Percentiles rank a stretch among this genome's conserved stretches.
These are phyloP conservation scores for Aspergillus brasiliensis DNA, from an alignment of 2,329 filamentous ascomycete species.

Conservation along the genomic window DNA sequence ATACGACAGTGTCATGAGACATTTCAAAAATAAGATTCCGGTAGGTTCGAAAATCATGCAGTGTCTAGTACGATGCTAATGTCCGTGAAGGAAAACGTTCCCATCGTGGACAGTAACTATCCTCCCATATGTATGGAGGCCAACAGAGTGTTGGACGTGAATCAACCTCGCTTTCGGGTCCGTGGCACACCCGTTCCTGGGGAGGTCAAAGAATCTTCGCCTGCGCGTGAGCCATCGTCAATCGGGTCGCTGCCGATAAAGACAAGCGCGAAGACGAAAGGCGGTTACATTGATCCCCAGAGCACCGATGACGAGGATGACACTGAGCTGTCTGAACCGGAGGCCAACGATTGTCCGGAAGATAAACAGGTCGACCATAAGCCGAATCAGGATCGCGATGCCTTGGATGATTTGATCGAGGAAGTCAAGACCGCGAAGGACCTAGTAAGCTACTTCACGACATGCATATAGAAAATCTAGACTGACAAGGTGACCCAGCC, in stretches of 20 bases:
- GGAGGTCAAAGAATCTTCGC: slow-evolving; percentile 14
- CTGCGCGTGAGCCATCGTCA: slow-evolving; percentile 8
- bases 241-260: slow-evolving; percentile 34
- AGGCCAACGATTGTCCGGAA: background rate
- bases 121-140: slow-evolving; percentile 68
- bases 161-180: slow-evolving; percentile 54
- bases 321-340: background rate
- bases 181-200: slow-evolving; percentile 22
- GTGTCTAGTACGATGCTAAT: slow-evolving; percentile 16
- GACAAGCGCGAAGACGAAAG: slow-evolving; percentile 19
- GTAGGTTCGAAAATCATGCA: slow-evolving; percentile 37
- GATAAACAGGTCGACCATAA: background rate
- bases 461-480: background rate
- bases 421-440: slow-evolving; percentile 63
- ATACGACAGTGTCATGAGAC: slow-evolving; percentile 64
- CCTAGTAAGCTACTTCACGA: slow-evolving; percentile 45
- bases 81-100: slow-evolving; percentile 28
- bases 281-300: slow-evolving; percentile 20
- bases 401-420: slow-evolving; percentile 65
- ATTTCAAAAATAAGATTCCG: slow-evolving; percentile 49
- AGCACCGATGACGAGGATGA: slow-evolving; percentile 6
- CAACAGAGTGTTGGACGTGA: slow-evolving; percentile 59
- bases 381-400: slow-evolving; percentile 47
- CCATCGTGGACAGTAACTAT: slow-evolving; percentile 70
- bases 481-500: slow-evolving; percentile 32